Base-by-base conservation (phyloP, 176 grass and related monocot species). In the Oryza meridionalis region DNA sequence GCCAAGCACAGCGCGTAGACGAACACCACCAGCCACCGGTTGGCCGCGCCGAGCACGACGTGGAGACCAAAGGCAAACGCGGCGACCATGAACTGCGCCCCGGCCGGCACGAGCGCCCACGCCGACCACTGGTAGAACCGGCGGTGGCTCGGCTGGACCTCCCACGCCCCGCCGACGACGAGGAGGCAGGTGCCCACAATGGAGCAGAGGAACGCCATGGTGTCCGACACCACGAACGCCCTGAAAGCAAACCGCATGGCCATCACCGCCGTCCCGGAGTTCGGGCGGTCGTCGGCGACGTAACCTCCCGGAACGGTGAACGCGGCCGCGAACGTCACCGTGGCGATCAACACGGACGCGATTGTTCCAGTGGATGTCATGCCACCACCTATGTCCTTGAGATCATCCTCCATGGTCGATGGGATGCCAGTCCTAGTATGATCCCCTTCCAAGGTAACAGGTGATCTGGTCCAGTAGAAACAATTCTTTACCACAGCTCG, bases 281-380 rank as follows among this genome's bases (percentile, higher is more conserved):
- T n/a, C 0, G 51, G 9, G 8, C 64, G 77, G 75, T 78, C 67
- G 35, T 67, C 69, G 2, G 55, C 42, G 61, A 73, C 45, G 45
- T 82, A 90, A 10, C 78, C 88, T 1, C 83, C 83, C 3, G 72
- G 88, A 17, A 86, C 15, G 2, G 88, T 73, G 72, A 82, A 86
- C 4, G 25, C 77, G 22, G 78, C 73, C 22, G 73, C 19, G 38
- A 90, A 90, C 9, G 88, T 81, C 7, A 86, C 78, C 19, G 66
- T 90, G 42, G 88, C 72, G 25, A 83, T 82, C 10, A 90, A 72
- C 49, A 72, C 77, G 0, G 59, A 65, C 11, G 27, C 59, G 16
- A 83, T 32, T n/a, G 59, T 75, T 13, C 40, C 2, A 10, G 10
- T 27, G 27, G 33, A 8, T 12, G 45, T 29, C 72, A 51, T 4